Base-by-base conservation (phyloP, 164 flowering plant genomes). In the Magnolia changhungtana region DNA sequence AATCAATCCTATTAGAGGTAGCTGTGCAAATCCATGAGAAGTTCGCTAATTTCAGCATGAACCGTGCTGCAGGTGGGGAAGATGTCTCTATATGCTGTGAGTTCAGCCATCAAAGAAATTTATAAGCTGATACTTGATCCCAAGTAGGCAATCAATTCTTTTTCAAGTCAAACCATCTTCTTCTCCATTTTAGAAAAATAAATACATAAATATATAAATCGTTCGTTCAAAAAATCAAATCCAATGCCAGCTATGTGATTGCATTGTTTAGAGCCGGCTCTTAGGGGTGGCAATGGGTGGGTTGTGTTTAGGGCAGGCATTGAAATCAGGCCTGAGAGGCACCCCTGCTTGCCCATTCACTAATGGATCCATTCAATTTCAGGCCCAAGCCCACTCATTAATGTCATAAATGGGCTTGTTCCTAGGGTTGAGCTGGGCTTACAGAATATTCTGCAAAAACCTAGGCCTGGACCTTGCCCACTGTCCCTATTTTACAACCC, bases 51-150 rank as follows among this genome's bases (percentile, higher is more conserved):
- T 67, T 19, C 21, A 21, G 6, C 49, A 9, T 55, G 11, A 68
- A 10, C 18, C 69, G 73, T 73, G 31, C 37, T 83, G 79, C 91
- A 92, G 99, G 97, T 92, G 2, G 98, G 96, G 50, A 96, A 94
- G 86, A 92, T 92, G 76, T 90, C 97, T 23, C 82, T 96, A 14
- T 94, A 94, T 83, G 97, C 99, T 20, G 97, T 97, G 50, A 94
- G 99, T 85, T 91, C 92, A 8, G 93, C 97, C 50, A 94, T 94
- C 50, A 92, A 89, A 85, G 98, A 96, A 85, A 90, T 96, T 50
- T 93, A 91, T 78, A 96, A 91, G 85, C 73, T 96, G 85, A 96
- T 90, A 55, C 95, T 96, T 73, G 98, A 96, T 82, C 89, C 96
- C 77, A 92, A 87, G 99, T 92, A 89, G 93, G 11, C 55, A 18